Base-by-base conservation (phyloP, 31 red algal species). In the Porphyra umbilicalis region DNA sequence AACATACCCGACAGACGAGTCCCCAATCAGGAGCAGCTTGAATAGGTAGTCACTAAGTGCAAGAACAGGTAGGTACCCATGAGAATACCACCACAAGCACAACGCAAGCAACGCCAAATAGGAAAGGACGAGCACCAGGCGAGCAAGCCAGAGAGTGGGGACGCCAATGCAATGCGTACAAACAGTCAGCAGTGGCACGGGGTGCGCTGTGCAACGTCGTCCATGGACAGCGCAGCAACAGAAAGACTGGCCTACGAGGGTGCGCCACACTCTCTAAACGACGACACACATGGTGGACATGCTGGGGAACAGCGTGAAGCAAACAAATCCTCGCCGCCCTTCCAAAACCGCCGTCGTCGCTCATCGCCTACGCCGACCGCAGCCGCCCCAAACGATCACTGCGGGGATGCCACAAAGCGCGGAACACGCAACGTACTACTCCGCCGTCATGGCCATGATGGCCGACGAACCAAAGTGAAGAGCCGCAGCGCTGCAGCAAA, bases 11-110 rank as follows among this genome's bases (percentile, higher is more conserved):
- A 71, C 57, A 4, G 57, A 71, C 89, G 93, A 95, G 87, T 99
- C 97, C 35, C 97, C 97, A 79, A 99, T 99, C 38, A 99, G 88
- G 44, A 99, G 84, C 79, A 96, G 91, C 85, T 99, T 99, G 97
- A 96, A 99, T 71, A 99, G 84, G 78, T 94, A 99, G 81, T 99
- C 97, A 85, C 91, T 94, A 36, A 6, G 57, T 25, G 57, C 57
- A 71, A 29, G 1, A 71, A 16, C 57, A 18, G 25, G 0, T 4
- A 71, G 57, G 30, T 29, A 71, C 57, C 25, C 57, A 71, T n/a
- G n/a, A n/a, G n/a, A n/a, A n/a, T n/a, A 71, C 25, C 57, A 29
- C 6, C 57, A 16, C 20, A 8, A 71, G 42, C 4, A 25, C 25
- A 71, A n/a, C 25, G 30, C 0, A n/a, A 71, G 1, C 25, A 0